Base-by-base conservation (phyloP, 106 monocot species). In the Allium fistulosum region DNA sequence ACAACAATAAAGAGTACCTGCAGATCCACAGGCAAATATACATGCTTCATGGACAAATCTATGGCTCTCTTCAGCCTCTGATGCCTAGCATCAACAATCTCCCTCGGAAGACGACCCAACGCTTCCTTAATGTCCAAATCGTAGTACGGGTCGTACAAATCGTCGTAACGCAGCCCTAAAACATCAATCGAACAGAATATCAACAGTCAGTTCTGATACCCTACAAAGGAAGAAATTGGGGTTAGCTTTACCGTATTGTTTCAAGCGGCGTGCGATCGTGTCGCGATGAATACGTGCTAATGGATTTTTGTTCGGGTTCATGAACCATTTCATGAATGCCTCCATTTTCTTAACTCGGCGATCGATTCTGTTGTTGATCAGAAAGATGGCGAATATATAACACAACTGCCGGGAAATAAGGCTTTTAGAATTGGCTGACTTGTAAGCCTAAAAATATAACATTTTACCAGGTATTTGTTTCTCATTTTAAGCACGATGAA, bases 71-170 rank as follows among this genome's bases (percentile, higher is more conserved):
- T 99, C 59, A 99, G 85, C 46, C 99, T 78, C 81, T 99, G 99
- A 63, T 69, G 79, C 83, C 99, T 84, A 9, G 99, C 99, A 64
- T 99, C 99, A 11, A 93, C 90, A 37, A 99, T 61, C 84, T 99
- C 93, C 9, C 80, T 77, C 1, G 99, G 99, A 13, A 99, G 92
- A 69, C 99, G 81, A 1, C 22, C 79, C 60, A 99, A 80, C 13
- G 99, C 99, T 71, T 93, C 93, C 87, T 93, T 99, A 77, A 99
- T 99, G 76, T 99, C 99, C 71, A 99, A 70, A 71, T 99, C 99
- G 27, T 77, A 68, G 65, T 75, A 66, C 61, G 90, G 93, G 66
- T 99, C 99, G 57, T 87, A 93, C 66, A 99, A 67, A 73, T 99
- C 99, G 11, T 99, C 99, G 63, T 90, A 90, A 7, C 99, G 63